Base-by-base conservation (phyloP, 2,329 filamentous ascomycete genomes). In the Penicillium thymicola region DNA sequence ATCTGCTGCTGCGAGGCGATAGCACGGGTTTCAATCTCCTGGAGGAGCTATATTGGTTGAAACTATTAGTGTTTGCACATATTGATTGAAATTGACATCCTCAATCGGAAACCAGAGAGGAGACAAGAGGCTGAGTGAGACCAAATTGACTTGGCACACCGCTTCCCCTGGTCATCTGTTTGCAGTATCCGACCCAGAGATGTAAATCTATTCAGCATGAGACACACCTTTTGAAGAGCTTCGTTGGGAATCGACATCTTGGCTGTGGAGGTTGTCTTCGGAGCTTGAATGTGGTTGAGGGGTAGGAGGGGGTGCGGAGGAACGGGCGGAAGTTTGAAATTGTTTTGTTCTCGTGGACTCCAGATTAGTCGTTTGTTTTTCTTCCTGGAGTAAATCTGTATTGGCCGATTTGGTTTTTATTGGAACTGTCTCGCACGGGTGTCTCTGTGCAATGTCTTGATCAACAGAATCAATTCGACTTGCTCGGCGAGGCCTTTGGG, bases 231-330 rank as follows among this genome's bases (percentile, higher is more conserved):
- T 74, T 96, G 90, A 63, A 97, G 81, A 57, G 92, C 92, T 78
- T 96, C 90, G 70, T 95, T 96, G 52, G 92, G 88, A 67, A 97
- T 94, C 53, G 93, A 90, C 93, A 97, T 97, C 50, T 67, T 83
- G 66, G 55, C 36, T 47, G 25, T 54, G 49, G 25, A 41, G 44
- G 49, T 51, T 34, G 47, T 40, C 11, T 58, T 59, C 32, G 55
- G 46, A 52, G 57, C 47, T 54, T 51, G 43, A n/a, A 28, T 49
- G 37, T 40, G 45, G 54, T 52, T 55, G 54, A 55, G 54, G 54
- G 54, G 54, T 52, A 55, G 41, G 54, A 55, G 53, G 54, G 54
- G 54, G 54, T 51, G 53, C 47, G 54, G 54, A 54, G 51, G 51
- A 41, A 49, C 52, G 38, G 48, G 34, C 45, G 42, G 47, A 36